Percentiles rank a stretch among this genome's conserved stretches.
Conservation (phyloP, 176 grass and related monocot genomes). For the Poa annua region DNA sequence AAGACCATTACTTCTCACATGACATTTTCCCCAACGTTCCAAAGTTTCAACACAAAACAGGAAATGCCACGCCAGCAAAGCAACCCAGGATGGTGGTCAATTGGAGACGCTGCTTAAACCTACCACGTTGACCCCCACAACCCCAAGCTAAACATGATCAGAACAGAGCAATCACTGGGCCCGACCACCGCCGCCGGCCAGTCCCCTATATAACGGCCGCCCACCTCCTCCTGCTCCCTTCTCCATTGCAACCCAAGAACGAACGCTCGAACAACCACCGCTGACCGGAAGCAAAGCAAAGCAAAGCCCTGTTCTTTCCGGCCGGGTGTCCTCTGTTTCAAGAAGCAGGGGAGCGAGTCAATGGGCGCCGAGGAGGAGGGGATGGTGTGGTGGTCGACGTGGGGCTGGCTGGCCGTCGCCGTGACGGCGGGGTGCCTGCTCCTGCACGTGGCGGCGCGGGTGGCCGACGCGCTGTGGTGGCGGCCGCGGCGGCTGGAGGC, state of each 20-base stretch:
- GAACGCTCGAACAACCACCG: background rate
- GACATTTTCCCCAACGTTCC: background rate
- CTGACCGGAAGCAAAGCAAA: background rate
- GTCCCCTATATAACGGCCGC: conserved; percentile 54
- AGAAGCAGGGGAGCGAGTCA: conserved; percentile 2
- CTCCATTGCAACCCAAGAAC: conserved; percentile 41
- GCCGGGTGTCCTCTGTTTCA: background rate
- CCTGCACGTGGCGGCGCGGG: conserved; percentile 46
- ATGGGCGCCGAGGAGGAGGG: background rate
- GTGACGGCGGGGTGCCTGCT: conserved; percentile 43
- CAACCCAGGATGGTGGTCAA: background rate
- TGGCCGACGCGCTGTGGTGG: conserved; percentile 78
- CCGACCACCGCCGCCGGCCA: conserved; percentile 38
- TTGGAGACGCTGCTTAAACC: background rate
- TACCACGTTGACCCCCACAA: conserved; percentile 53
- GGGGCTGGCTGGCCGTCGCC: conserved; percentile 22
- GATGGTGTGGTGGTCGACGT: conserved; percentile 46
- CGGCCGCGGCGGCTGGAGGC: conserved; percentile 69
- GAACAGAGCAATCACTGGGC: background rate
- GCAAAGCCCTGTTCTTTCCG: too few species aligned
- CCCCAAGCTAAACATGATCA: background rate
- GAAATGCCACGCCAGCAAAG: conserved; percentile 34
- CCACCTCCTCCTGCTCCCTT: conserved; percentile 1
- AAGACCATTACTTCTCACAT: background rate
- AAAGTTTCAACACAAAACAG: background rate